Evolutionary conservation across 805 yeast genomes (phyloP).

Genomic region (Tetrapisispora arboricola): DNA sequence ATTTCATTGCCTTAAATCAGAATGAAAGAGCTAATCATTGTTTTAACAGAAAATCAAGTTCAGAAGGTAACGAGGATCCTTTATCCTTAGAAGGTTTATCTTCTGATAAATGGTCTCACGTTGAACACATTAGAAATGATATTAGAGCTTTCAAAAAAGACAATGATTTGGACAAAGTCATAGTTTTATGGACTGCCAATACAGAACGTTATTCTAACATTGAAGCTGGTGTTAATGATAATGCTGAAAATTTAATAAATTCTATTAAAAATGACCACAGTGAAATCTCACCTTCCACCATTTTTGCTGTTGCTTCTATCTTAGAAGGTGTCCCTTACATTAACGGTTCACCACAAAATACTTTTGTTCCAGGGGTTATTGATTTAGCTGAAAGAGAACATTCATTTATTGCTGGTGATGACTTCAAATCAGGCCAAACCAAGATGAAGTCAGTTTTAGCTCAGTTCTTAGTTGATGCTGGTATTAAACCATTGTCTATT

Average conservation of each 20-base stretch:
- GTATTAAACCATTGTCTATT: conserved; percentile 87
- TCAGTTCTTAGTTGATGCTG: conserved; percentile 93
- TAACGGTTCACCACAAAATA: conserved; percentile 96
- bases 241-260: conserved; percentile 64
- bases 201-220: conserved; percentile 87
- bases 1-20: conserved; percentile 92
- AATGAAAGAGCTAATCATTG: conserved; percentile 85
- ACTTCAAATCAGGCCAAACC: conserved; percentile 94
- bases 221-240: conserved; percentile 73
- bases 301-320: conserved; percentile 88
- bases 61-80: conserved; percentile 9
- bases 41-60: conserved; percentile 32
- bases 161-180: conserved; percentile 73
- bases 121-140: conserved; percentile 75
- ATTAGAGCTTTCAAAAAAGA: conserved; percentile 64
- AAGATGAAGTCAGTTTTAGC: conserved; percentile 93
- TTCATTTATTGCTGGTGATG: conserved; percentile 90
- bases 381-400: conserved; percentile 73
- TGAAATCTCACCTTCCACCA: conserved; percentile 87
- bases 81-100: conserved; percentile 40
- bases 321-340: conserved; percentile 83
- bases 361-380: conserved; percentile 91
- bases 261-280: conserved; percentile 69
- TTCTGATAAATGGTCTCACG: conserved; percentile 76
- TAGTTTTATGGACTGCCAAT: conserved; percentile 94